phyloP scores from a whole-genome alignment of 306 rosid species.

The Geum urbanum region DNA sequence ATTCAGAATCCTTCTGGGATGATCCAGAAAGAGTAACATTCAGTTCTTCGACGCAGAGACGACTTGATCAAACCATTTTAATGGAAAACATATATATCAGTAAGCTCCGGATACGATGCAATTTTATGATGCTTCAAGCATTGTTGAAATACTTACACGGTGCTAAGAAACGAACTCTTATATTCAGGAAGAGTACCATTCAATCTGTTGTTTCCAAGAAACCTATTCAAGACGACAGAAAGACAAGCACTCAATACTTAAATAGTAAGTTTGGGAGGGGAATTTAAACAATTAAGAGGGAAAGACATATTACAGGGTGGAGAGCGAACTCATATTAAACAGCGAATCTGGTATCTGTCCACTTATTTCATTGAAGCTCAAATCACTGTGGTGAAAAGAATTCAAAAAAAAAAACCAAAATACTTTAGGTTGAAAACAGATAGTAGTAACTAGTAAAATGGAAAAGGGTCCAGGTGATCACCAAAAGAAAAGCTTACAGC shows the following conservation, averaged over 20 bases:
- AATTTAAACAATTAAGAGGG: neutral
- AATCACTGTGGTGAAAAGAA: conserved; percentile 45
- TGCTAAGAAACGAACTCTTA: too few species aligned
- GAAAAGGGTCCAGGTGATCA: neutral
- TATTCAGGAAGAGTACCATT: conserved; percentile 32
- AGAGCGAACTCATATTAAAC: conserved; percentile 55
- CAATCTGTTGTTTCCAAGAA: conserved; percentile 69
- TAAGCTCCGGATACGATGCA: too few species aligned
- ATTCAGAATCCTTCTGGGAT: too few species aligned
- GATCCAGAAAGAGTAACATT: too few species aligned
- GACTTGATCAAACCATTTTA: too few species aligned
- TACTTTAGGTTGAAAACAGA: neutral
- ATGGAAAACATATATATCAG: too few species aligned
- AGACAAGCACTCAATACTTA: conserved; percentile 8
- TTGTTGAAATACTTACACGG: too few species aligned
- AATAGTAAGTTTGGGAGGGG: conserved; percentile 14
- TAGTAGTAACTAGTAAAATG: neutral
- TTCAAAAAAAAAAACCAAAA: too few species aligned
- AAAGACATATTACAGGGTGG: conserved; percentile 45
- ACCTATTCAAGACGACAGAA: too few species aligned
- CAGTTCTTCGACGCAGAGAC: too few species aligned
- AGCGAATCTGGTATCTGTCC: conserved; percentile 55
- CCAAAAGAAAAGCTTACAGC: conserved; percentile 40
- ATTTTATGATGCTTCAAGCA: too few species aligned
- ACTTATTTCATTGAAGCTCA: conserved; percentile 75